Base-by-base conservation (phyloP, 169 alveolate genomes). In the Pseudocohnilembus persalinus region DNA sequence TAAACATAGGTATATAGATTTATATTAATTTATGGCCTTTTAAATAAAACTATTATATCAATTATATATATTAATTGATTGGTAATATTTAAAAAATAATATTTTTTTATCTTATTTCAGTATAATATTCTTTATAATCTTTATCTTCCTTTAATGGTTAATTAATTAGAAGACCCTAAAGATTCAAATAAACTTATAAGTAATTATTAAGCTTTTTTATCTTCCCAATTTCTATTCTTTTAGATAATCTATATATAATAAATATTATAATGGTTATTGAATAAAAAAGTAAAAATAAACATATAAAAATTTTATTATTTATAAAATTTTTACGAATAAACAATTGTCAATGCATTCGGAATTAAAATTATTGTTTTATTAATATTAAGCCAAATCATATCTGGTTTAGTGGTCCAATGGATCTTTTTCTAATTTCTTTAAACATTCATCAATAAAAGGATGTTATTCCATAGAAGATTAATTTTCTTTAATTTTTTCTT, bases 151-250 rank as follows among this genome's bases (percentile, higher is more conserved):
- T 87, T 30, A 11, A 75, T 88, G 1, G 87, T 89, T 11, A 84
- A 25, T 20, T 88, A 88, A 77, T 83, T 78, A 25, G 73, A 26
- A 31, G 84, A 63, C 0, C 94, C 94, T 4, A 90, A 63, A 32
- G 77, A 68, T 27, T 73, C 28, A 68, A 90, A 90, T 6, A 90
- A 72, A 30, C 87, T 78, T 1, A 90, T 68, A 0, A 90, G 31
- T 25, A 84, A 77, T 29, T 83, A 80, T 32, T 90, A 77, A 0
- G 90, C 90, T 6, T 88, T 89, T 73, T 74, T 82, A 29, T 84
- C 76, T 63, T 90, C 85, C 90, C 90, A 90, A 77, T 87, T 90
- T 82, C 92, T 90, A 63, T 90, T 88, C 27, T 87, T 84, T n/a
- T 73, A 4, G 0, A 90, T 29, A 0, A 90, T 83, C 81, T 74